A percentile compares a stretch with the other conserved stretches of the same genome.
phyloP scores from a whole-genome alignment of 83 land plant genomes.

The Picea mariana region DNA sequence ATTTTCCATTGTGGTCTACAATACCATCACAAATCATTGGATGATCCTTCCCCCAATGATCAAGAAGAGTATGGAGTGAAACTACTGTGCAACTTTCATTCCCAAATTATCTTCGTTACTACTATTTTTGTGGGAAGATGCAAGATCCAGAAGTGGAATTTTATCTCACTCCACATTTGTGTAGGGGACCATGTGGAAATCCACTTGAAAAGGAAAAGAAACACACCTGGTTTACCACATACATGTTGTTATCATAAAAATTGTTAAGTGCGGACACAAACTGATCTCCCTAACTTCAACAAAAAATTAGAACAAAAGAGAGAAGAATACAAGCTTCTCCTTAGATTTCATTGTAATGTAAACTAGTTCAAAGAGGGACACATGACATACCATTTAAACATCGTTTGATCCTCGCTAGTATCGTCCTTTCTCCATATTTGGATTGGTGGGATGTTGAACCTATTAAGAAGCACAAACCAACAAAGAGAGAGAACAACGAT shows the following conservation, averaged over 20 bases:
- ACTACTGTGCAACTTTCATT: constrained; percentile 54
- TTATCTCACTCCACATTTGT: constrained; percentile 94
- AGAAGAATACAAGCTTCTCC: too few relatives aligned
- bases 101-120: constrained; percentile 66
- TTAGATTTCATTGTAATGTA: too few relatives aligned
- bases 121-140: constrained; percentile 87
- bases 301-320: too few relatives aligned
- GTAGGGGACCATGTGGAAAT: constrained; percentile 94
- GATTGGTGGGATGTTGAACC: too few relatives aligned
- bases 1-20: constrained; percentile 4
- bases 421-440: too few relatives aligned
- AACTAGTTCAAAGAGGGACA: too few relatives aligned
- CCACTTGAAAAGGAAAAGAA: constrained; percentile 52
- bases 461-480: too few relatives aligned
- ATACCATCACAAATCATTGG: constrained; percentile 15
- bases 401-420: too few relatives aligned
- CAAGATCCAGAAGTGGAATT: constrained; percentile 79
- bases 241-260: constrained; percentile 25
- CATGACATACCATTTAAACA: too few relatives aligned
- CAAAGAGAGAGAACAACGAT: too few relatives aligned
- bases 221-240: constrained; percentile 61
- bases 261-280: too few relatives aligned
- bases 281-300: too few relatives aligned
- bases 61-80: constrained; percentile 2
- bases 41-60: constrained; percentile 15